phyloP scores from a whole-genome alignment of 1,139 yeast genomes.

The Scheffersomyces titani region DNA sequence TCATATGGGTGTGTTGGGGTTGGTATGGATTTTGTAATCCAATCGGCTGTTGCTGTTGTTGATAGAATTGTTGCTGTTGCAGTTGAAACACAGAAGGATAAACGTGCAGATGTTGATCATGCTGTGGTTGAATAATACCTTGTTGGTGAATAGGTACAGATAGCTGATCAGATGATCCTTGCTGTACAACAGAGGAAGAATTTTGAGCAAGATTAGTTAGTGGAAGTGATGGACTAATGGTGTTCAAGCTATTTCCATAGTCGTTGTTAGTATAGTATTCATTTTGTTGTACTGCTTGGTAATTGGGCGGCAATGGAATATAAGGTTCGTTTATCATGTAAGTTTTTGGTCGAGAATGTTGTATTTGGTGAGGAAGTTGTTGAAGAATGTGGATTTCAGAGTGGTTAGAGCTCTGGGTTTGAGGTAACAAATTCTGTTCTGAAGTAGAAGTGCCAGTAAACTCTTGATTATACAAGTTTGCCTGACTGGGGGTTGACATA shows the following conservation, averaged over 20 bases:
- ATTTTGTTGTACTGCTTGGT: not conserved
- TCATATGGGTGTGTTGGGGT: conserved; percentile 1
- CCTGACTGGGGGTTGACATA: not conserved
- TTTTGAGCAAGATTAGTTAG: not conserved
- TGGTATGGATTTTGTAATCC: conserved; percentile 1
- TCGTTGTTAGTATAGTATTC: not conserved
- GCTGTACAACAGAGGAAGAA: not conserved
- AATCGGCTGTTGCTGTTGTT: conserved; percentile 1
- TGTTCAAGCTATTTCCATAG: not conserved
- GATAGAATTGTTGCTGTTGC: not conserved
- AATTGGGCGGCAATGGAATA: not conserved
- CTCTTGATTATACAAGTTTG: not conserved
- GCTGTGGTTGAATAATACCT: not conserved
- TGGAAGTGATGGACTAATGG: not conserved
- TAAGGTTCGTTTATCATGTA: not conserved
- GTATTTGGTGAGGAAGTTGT: not conserved
- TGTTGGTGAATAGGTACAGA: not conserved
- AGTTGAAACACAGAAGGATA: not conserved
- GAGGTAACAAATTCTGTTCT: not conserved
- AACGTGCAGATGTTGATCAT: not conserved
- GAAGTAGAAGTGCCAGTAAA: not conserved
- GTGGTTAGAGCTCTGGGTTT: not conserved
- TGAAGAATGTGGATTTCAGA: not conserved
- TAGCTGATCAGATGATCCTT: not conserved
- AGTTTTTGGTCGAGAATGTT: not conserved